These are phyloP conservation scores for Collybia sp. DNA, from an alignment of 768 basidiomycete species.

Conservation along the genomic window DNA sequence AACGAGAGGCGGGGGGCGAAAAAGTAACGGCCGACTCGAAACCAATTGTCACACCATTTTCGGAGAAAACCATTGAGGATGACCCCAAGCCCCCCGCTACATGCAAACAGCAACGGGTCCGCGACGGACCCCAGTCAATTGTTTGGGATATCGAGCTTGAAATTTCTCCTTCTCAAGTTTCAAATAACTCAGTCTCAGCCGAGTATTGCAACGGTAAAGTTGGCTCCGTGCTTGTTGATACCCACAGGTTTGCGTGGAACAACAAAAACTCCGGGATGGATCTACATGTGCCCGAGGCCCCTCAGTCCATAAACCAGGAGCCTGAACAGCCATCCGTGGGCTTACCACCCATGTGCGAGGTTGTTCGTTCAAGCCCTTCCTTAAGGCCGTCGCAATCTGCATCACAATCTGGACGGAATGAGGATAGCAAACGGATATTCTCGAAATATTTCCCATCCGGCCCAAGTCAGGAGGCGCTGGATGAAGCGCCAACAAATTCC, in stretches of 20 bases:
- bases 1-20: too few relatives aligned
- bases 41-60: too few relatives aligned
- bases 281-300: too few relatives aligned
- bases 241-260: conserved; percentile 4
- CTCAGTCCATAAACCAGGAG: background rate
- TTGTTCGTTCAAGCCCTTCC: conserved; percentile 14
- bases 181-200: background rate
- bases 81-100: too few relatives aligned
- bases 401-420: conserved; percentile 34
- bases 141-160: conserved; percentile 28
- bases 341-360: background rate
- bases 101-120: too few relatives aligned
- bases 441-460: conserved; percentile 14
- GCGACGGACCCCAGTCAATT: conserved; percentile 10
- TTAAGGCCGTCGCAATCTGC: conserved; percentile 51
- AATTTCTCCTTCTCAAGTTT: conserved; percentile 1
- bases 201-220: background rate
- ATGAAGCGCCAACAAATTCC: too few relatives aligned
- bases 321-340: background rate
- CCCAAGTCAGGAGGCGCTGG: conserved; percentile 1
- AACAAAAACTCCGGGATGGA: background rate
- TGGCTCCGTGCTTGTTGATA: conserved; percentile 3
- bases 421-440: background rate
- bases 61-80: too few relatives aligned
- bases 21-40: too few relatives aligned